phyloP scores from a whole-genome alignment of 352 stramenopile genomes.

The Globisporangium takayamanum region DNA sequence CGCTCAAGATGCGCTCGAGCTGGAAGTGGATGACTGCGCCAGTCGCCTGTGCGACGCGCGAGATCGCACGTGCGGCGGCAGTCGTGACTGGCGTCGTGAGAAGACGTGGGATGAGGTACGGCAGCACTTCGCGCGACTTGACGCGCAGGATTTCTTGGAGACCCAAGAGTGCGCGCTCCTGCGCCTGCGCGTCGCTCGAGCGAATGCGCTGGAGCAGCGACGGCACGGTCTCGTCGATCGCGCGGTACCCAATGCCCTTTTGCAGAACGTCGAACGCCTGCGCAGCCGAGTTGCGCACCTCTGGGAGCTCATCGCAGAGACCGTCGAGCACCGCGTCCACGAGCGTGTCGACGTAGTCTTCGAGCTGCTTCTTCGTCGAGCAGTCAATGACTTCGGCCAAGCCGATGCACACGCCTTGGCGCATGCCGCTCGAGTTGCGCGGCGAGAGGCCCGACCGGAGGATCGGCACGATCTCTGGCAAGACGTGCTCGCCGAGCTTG shows the following conservation, averaged over 20 bases:
- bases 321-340: slow-evolving; percentile 96
- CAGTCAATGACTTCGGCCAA: slow-evolving; percentile 97
- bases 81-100: slow-evolving; percentile 89
- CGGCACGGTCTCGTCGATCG: slow-evolving; percentile 97
- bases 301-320: slow-evolving; percentile 91
- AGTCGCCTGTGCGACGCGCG: slow-evolving; percentile 91
- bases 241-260: slow-evolving; percentile 90
- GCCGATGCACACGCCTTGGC: slow-evolving; percentile 96
- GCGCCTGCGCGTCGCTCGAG: slow-evolving; percentile 44
- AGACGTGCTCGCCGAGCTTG: slow-evolving; percentile 98
- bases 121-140: slow-evolving; percentile 94
- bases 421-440: slow-evolving; percentile 54
- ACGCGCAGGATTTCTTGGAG: slow-evolving; percentile 97
- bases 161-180: slow-evolving; percentile 91
- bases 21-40: slow-evolving; percentile 93
- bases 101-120: slow-evolving; percentile 96
- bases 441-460: slow-evolving; percentile 90
- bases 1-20: slow-evolving; percentile 91
- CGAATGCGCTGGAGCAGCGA: slow-evolving; percentile 93
- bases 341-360: slow-evolving; percentile 96
- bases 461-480: slow-evolving; percentile 98
- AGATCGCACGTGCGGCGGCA: slow-evolving; percentile 88
- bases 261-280: slow-evolving; percentile 97
- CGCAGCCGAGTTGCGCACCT: slow-evolving; percentile 90
- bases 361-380: slow-evolving; percentile 94